A percentile compares a stretch with the other conserved stretches of the same genome.
phyloP scores from a whole-genome alignment of 345 rosid species.

The Capsella bursapastoris region DNA sequence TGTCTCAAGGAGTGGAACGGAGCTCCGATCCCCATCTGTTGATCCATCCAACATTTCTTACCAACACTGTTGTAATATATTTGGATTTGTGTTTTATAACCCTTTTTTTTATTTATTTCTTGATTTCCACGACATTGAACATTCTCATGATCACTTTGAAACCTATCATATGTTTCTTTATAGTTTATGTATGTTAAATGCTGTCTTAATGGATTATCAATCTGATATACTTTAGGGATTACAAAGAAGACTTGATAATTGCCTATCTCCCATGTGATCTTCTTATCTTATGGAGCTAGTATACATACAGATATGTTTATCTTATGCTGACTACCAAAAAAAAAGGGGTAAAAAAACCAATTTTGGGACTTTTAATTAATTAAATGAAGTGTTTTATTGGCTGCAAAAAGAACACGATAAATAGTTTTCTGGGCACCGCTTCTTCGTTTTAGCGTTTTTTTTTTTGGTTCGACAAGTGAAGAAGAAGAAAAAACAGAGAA shows the following conservation, averaged over 20 bases:
- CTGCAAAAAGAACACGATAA: too few relatives aligned
- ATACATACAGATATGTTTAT: too few relatives aligned
- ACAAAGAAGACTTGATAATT: neutral
- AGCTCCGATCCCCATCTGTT: constrained; percentile 56
- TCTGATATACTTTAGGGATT: neutral
- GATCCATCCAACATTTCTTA: neutral
- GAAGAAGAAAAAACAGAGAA: constrained; percentile 13
- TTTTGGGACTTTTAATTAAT: too few relatives aligned
- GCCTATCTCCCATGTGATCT: neutral
- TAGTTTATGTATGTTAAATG: constrained; percentile 9
- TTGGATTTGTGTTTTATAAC: constrained; percentile 6
- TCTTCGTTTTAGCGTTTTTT: neutral
- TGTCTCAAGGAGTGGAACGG: constrained; percentile 77
- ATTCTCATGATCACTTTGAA: constrained; percentile 13
- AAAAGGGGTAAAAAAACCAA: too few relatives aligned
- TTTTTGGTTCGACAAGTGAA: neutral
- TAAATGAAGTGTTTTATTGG: too few relatives aligned
- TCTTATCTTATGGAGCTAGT: too few relatives aligned
- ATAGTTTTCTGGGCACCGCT: constrained; percentile 5
- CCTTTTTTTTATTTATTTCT: neutral
- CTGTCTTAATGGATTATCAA: neutral
- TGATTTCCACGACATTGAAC: neutral
- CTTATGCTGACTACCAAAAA: too few relatives aligned
- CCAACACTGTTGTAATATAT: neutral
- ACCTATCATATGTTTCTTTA: constrained; percentile 4